Evolutionary conservation across 106 monocot genomes (phyloP).

Genomic region (Ottelia alismoides): DNA sequence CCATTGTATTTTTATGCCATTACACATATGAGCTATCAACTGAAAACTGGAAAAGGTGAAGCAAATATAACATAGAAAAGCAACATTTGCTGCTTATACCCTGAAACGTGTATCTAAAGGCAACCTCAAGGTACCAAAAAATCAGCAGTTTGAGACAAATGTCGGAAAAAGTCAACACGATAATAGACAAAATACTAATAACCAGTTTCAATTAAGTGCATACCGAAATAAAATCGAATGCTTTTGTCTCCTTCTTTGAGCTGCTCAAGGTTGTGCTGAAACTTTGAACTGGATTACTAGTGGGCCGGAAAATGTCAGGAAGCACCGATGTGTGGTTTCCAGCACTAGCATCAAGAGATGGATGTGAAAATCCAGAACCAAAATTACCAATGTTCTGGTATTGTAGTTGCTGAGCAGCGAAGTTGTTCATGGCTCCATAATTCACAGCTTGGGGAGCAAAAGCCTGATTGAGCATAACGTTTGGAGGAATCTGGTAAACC

Average conservation of each 20-base stretch:
- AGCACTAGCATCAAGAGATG: conserved; percentile 15
- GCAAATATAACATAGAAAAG: neutral
- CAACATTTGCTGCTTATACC: no score
- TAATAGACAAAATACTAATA: no score
- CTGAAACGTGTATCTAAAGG: neutral
- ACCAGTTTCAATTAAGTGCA: no score
- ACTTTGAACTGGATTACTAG: conserved; percentile 38
- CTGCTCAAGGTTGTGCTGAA: conserved; percentile 26
- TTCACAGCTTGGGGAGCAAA: conserved; percentile 42
- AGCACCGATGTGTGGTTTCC: conserved; percentile 24
- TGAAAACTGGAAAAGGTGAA: neutral
- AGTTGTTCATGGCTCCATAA: conserved; percentile 56
- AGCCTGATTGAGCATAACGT: conserved; percentile 46
- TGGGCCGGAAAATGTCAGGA: conserved; percentile 66
- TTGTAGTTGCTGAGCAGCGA: conserved; percentile 66
- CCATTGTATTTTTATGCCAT: no score
- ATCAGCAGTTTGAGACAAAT: neutral
- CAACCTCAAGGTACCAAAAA: neutral
- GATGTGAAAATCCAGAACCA: conserved; percentile 29
- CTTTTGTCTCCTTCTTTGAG: conserved; percentile 76
- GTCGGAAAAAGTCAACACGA: neutral
- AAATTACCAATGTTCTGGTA: conserved; percentile 65
- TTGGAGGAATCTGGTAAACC: conserved; percentile 32
- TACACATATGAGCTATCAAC: neutral
- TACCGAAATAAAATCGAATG: conserved; percentile 99